Evolutionary conservation across 108 stramenopile species (phyloP).

Genomic region (Skeletonema grethae): DNA sequence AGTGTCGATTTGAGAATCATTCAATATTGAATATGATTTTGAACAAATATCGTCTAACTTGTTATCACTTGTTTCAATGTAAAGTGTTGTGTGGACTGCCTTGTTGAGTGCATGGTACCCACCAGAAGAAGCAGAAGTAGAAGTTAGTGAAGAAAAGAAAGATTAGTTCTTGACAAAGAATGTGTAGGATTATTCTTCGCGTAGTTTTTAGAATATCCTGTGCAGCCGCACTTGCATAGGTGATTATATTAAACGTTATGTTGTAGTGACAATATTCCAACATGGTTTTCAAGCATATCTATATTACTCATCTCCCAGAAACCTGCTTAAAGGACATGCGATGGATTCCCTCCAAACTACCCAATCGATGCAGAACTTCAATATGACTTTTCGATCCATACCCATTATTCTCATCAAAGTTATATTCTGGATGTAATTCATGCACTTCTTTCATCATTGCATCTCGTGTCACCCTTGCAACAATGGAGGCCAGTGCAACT

Average conservation of each 20-base stretch:
- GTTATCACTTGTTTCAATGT: background rate
- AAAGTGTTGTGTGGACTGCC: conserved; percentile 79
- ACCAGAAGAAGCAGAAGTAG: conserved; percentile 37
- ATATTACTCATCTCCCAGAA: conserved; percentile 48
- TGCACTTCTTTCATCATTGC: conserved; percentile 43
- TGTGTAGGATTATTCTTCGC: background rate
- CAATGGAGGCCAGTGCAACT: conserved; percentile 71
- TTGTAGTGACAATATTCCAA: background rate
- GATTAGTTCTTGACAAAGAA: background rate
- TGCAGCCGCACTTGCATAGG: background rate
- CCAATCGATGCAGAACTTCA: conserved; percentile 52
- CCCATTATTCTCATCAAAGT: conserved; percentile 63
- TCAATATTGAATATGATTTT: background rate
- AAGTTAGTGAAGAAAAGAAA: conserved; percentile 2
- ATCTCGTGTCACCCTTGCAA: conserved; percentile 67
- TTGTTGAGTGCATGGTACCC: conserved; percentile 78
- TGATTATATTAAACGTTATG: background rate
- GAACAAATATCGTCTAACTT: background rate
- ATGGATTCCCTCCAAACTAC: conserved; percentile 64
- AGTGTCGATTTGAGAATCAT: background rate
- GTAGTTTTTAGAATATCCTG: background rate
- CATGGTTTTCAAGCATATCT: too few species aligned
- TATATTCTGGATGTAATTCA: conserved; percentile 62
- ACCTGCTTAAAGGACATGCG: conserved; percentile 68
- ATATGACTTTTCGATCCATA: conserved; percentile 62